Percentiles rank a stretch among this genome's conserved stretches.
Evolutionary conservation across 1,284 basidiomycete species (phyloP).

Genomic region (Veloporphyrellus conicus): DNA sequence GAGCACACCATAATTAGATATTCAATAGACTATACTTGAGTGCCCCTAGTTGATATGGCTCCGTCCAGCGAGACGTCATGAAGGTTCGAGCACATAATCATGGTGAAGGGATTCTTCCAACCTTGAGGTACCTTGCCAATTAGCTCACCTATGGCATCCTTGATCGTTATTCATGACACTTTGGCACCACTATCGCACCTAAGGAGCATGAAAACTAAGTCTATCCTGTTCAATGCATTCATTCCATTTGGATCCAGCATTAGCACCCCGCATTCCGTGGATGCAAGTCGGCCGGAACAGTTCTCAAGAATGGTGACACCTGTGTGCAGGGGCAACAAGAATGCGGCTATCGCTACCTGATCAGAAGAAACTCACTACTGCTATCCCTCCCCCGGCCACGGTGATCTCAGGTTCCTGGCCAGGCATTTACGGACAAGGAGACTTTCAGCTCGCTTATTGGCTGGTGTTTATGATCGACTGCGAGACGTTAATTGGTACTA

Average conservation of each 20-base stretch:
- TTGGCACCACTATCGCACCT: constrained; percentile 19
- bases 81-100: constrained; percentile 31
- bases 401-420: constrained; percentile 7
- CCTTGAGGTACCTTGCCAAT: constrained; percentile 30
- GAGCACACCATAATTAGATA: constrained; percentile 21
- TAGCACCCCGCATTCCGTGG: constrained; percentile 28
- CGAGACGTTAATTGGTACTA: too few species aligned
- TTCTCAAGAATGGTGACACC: constrained; percentile 23
- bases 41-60: constrained; percentile 21
- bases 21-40: constrained; percentile 27
- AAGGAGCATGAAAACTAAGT: constrained; percentile 24
- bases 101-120: constrained; percentile 22
- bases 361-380: constrained; percentile 20
- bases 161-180: constrained; percentile 24
- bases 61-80: constrained; percentile 31
- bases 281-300: constrained; percentile 9
- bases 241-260: constrained; percentile 29
- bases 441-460: too few species aligned
- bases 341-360: constrained; percentile 27
- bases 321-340: constrained; percentile 23
- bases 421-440: background rate
- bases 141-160: constrained; percentile 19
- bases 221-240: constrained; percentile 29
- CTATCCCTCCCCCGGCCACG: constrained; percentile 22
- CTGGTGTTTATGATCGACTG: too few species aligned